Base-by-base conservation (phyloP, 1,284 basidiomycete species). In the Schizophyllum amplum region DNA sequence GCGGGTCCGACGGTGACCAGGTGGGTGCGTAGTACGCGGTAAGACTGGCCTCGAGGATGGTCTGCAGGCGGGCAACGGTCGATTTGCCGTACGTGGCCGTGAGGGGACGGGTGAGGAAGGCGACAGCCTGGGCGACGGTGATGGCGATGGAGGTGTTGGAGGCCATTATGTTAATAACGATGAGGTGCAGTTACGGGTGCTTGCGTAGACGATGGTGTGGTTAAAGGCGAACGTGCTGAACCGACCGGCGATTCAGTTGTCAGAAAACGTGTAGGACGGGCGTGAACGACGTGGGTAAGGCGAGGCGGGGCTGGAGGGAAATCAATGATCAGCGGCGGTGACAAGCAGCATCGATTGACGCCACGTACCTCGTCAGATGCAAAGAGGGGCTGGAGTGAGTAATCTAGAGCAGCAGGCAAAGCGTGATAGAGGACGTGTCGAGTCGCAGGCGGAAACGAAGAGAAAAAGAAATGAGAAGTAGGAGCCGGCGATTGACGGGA, bases 81-180 rank as follows among this genome's bases (percentile, higher is more conserved):
- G 77, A 73, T 42, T 80, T 74, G 24, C 83, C 70, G 69, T 86
- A 80, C 48, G 75, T 71, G 57, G 69, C 66, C 64, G 77, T 72
- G 61, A 90, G 78, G 57, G 84, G 80, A 53, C 78, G 77, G 51
- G 84, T 87, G 69, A 90, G 76, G 74, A 82, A 87, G 55, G 82
- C 74, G 68, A 89, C 79, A 66, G 83, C 84, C 65, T 89, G 83
- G 56, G 83, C 76, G 68, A 90, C 78, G 62, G 87, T 79, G 70
- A 80, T 71, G 61, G 82, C 75, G 71, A 88, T 70, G 61, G 78
- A 76, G 65, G 75, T 67, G 61, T 77, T 71, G 65, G 75, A 69
- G 67, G 79, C 71, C 76, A 79, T 80, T 66, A 51, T 26, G 60
- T 55, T 64, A 55, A 62, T 60, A 53, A 60, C 56, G 61, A 61